Base-by-base conservation (phyloP, 805 yeast species). In the Scheffersomyces lignosus region DNA sequence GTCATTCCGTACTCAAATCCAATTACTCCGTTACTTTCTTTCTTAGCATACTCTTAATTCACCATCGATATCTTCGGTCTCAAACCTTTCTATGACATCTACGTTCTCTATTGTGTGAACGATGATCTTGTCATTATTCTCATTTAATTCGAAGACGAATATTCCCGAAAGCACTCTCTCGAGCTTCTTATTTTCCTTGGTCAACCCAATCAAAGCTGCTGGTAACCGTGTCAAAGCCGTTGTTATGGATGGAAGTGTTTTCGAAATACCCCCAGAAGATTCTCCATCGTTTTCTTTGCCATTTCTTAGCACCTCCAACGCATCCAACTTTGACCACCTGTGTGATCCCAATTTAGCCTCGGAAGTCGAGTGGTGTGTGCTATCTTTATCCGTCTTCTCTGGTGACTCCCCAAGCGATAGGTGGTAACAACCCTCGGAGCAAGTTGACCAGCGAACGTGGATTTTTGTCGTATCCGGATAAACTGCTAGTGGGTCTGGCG, bases 61-160 rank as follows among this genome's bases (percentile, higher is more conserved):
- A 10, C 52, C 55, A 31, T 47, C 50, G 15, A 56, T 49, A 18
- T 48, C 57, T 29, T 57, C 58, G 16, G 56, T 32, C 34, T 56
- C 63, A 5, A 54, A 44, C 29, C 49, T 70, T 48, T 81, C 85
- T 16, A 77, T 58, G 29, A 81, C 66, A 41, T 81, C 82, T 38
- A 84, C 69, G 47, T 80, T 74, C 47, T 84, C 91, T 22, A 84
- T 70, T 2, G 85, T 80, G 51, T 83, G 87, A 4, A 79, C 86
- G 5, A 67, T 31, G 23, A 84, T 75, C 41, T 66, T 54, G 39
- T 75, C 71, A 51, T 81, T 80, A n/a, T 64, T 61, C 16, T 70
- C 70, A 48, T 72, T 77, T 39, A 84, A 64, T 50, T 83, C 90
- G 51, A 83, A 83, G 5, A 81, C 68, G 49, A 83, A 83, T 3